phyloP scores from a whole-genome alignment of 2,329 filamentous ascomycete genomes.

The Stagonosporopsis chrysanthemi region DNA sequence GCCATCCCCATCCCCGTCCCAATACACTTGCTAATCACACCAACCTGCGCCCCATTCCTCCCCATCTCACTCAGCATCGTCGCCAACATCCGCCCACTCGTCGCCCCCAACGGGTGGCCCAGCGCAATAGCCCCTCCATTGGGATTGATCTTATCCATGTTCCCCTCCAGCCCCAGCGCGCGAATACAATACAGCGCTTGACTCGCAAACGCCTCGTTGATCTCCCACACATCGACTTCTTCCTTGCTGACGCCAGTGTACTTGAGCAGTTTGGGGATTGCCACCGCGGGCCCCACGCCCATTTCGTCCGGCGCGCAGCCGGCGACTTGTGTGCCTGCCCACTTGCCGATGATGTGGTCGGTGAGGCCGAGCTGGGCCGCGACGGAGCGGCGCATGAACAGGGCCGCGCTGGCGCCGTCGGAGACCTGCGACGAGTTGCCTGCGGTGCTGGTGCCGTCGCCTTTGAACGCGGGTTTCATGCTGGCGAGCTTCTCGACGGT shows the following conservation, averaged over 20 bases:
- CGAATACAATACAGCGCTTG: slow-evolving; percentile 75
- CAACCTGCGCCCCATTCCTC: slow-evolving; percentile 73
- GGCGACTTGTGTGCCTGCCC: slow-evolving; percentile 76
- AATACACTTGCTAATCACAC: slow-evolving; percentile 88
- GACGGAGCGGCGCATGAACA: slow-evolving; percentile 85
- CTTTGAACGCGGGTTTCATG: slow-evolving; percentile 85
- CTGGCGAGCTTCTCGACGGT: slow-evolving; percentile 74
- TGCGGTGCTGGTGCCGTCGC: slow-evolving; percentile 79
- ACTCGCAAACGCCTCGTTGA: slow-evolving; percentile 81
- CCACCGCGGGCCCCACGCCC: slow-evolving; percentile 87
- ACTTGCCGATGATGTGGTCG: slow-evolving; percentile 78
- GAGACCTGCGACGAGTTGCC: slow-evolving; percentile 87
- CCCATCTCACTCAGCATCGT: slow-evolving; percentile 75
- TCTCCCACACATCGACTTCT: slow-evolving; percentile 88
- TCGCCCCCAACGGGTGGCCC: slow-evolving; percentile 89
- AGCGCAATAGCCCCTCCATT: slow-evolving; percentile 95
- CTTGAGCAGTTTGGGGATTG: slow-evolving; percentile 81
- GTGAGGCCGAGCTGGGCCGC: slow-evolving; percentile 75
- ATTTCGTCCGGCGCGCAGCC: slow-evolving; percentile 91
- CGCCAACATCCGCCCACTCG: slow-evolving; percentile 80
- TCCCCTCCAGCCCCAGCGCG: slow-evolving; percentile 71
- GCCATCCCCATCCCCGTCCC: slow-evolving; percentile 63
- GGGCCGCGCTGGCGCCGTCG: slow-evolving; percentile 83
- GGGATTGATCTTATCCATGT: slow-evolving; percentile 80
- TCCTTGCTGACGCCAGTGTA: slow-evolving; percentile 69